Percentiles rank a stretch among this genome's conserved stretches.
Conservation (phyloP, 2,329 filamentous ascomycete species). For the Cadophora malorum region DNA sequence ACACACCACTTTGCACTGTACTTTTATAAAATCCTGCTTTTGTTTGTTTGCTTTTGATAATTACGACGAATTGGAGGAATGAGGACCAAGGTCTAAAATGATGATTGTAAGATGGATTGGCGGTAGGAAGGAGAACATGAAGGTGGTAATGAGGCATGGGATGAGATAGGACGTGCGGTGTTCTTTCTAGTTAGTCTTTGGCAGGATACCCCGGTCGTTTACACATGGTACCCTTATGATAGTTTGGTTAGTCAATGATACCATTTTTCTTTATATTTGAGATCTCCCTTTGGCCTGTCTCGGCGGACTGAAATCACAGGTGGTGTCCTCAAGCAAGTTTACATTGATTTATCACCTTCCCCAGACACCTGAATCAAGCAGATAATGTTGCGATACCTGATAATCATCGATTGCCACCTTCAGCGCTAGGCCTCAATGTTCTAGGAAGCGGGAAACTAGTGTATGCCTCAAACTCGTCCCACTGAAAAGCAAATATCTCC, state of each 20-base stretch:
- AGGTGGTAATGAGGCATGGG: slow-evolving; percentile 5
- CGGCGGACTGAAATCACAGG: no score
- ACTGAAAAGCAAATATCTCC: no score
- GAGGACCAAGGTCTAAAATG: neutral
- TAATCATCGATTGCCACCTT: no score
- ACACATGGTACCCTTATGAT: slow-evolving; percentile 11
- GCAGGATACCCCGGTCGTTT: slow-evolving; percentile 31
- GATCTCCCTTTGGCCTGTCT: no score
- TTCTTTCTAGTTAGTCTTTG: slow-evolving; percentile 22
- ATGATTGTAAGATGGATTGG: neutral
- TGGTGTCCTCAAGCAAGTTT: no score
- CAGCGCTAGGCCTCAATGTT: no score
- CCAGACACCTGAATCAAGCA: no score
- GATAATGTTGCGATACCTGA: no score
- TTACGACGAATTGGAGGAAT: neutral
- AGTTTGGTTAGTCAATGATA: slow-evolving; percentile 23
- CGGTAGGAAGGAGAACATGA: neutral
- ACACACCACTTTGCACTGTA: slow-evolving; percentile 13
- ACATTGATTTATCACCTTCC: no score
- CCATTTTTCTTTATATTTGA: neutral
- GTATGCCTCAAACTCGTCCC: no score
- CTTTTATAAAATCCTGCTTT: slow-evolving; percentile 15
- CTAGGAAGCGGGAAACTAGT: no score
- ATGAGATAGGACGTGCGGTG: slow-evolving; percentile 8
- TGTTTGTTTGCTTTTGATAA: slow-evolving; percentile 16